Evolutionary conservation across 2,329 filamentous ascomycete genomes (phyloP).

Genomic region (Exophiala oligosperma): DNA sequence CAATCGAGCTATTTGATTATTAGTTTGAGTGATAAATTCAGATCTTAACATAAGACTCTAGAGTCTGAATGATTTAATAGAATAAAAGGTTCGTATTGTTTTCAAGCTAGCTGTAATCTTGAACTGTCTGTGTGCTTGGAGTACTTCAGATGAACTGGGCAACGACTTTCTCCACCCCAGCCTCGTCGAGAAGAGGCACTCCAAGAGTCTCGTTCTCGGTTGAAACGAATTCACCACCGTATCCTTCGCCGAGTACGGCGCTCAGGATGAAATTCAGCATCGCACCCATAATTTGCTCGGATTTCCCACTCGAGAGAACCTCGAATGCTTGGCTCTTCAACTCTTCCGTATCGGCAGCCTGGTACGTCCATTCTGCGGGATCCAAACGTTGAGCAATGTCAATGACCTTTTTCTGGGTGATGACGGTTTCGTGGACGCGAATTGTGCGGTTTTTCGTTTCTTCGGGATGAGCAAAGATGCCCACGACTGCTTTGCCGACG

Average conservation of each 20-base stretch:
- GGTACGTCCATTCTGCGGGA: not conserved
- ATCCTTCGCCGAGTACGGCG: conserved; percentile 36
- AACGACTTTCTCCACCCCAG: not conserved
- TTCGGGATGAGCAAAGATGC: conserved; percentile 48
- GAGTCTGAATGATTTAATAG: too few species aligned
- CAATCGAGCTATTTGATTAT: too few species aligned
- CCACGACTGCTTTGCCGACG: conserved; percentile 50
- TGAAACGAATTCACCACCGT: conserved; percentile 31
- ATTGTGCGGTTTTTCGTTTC: conserved; percentile 55
- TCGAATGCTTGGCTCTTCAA: not conserved
- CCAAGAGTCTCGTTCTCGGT: not conserved
- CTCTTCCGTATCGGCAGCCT: not conserved
- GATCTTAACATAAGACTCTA: too few species aligned
- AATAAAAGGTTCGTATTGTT: too few species aligned
- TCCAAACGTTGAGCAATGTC: conserved; percentile 24
- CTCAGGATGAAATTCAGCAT: conserved; percentile 32
- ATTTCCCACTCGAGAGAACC: not conserved
- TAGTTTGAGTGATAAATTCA: too few species aligned
- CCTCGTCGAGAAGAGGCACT: not conserved
- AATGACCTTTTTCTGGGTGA: conserved; percentile 45
- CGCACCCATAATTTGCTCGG: conserved; percentile 18
- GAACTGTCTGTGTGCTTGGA: not conserved
- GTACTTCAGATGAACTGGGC: not conserved
- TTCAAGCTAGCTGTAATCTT: too few species aligned
- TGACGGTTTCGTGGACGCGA: conserved; percentile 43